Evolutionary conservation across 106 monocot genomes (phyloP).

Genomic region (Cymbidium sinense): DNA sequence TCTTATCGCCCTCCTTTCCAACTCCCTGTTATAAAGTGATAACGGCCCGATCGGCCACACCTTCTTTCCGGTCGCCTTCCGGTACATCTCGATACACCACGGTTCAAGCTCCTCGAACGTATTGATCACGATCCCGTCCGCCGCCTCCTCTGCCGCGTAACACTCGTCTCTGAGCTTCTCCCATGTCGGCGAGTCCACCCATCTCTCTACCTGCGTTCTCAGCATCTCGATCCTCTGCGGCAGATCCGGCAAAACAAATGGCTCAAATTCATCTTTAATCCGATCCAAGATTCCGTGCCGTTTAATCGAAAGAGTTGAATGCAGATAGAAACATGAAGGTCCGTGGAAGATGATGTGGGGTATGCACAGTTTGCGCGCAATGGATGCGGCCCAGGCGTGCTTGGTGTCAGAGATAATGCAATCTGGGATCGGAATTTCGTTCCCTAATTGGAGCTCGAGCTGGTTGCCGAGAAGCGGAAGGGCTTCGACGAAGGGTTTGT

Average conservation of each 20-base stretch:
- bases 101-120: conserved; percentile 42
- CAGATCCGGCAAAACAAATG: conserved; percentile 27
- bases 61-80: conserved; percentile 29
- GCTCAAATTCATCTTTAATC: background rate
- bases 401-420: conserved; percentile 9
- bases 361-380: background rate
- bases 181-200: conserved; percentile 11
- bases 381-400: background rate
- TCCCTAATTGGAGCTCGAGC: background rate
- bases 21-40: conserved; percentile 26
- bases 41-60: conserved; percentile 55
- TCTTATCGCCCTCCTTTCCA: conserved; percentile 6
- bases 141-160: conserved; percentile 6
- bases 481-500: conserved; percentile 1
- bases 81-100: conserved; percentile 12
- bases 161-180: conserved; percentile 12
- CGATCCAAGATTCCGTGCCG: background rate
- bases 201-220: conserved; percentile 23
- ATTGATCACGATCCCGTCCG: conserved; percentile 47
- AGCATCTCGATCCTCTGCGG: conserved; percentile 27
- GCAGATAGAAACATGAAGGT: conserved; percentile 8
- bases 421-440: background rate
- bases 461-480: background rate
- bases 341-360: conserved; percentile 9
- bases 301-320: background rate